A percentile compares a stretch with the other conserved stretches of the same genome.
Conservation (phyloP, 1,284 basidiomycete species). For the Inonotus hispidus region DNA sequence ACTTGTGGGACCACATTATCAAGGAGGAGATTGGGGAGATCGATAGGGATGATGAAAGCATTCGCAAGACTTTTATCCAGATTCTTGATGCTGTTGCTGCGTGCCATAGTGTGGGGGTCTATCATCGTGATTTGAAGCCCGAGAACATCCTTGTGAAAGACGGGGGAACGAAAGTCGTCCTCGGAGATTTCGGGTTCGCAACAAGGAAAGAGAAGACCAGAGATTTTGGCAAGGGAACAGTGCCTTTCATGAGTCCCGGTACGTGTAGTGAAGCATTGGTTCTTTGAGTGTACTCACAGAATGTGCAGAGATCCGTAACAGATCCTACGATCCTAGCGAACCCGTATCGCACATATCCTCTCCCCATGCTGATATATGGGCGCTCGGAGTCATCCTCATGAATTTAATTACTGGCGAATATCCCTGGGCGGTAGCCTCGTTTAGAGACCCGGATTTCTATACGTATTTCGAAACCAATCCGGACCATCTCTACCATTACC, state of each 20-base stretch:
- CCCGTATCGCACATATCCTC: conserved; percentile 44
- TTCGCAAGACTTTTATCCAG: conserved; percentile 86
- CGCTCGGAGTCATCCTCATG: conserved; percentile 92
- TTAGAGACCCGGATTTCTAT: neutral
- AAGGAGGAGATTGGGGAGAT: conserved; percentile 50
- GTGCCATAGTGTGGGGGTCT: conserved; percentile 84
- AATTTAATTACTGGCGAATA: conserved; percentile 95
- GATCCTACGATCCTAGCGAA: neutral
- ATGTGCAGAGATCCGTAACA: neutral
- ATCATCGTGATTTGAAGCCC: conserved; percentile 96
- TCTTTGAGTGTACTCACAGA: neutral
- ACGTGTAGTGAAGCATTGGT: conserved; percentile 28
- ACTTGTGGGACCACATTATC: conserved; percentile 86
- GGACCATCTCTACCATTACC: conserved; percentile 62
- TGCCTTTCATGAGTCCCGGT: conserved; percentile 97
- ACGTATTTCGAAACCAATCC: conserved; percentile 74
- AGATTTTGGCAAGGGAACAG: conserved; percentile 94
- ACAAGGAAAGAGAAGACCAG: conserved; percentile 84
- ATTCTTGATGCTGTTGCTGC: conserved; percentile 92
- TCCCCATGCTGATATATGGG: conserved; percentile 93
- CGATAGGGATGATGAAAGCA: conserved; percentile 74
- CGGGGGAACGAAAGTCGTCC: conserved; percentile 68
- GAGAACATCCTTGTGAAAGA: conserved; percentile 94
- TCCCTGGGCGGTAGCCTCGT: conserved; percentile 85
- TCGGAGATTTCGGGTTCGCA: conserved; percentile 97